Evolutionary conservation across 2,329 filamentous ascomycete genomes (phyloP).

Genomic region (Xenosphaeropsis pyriputrescens): DNA sequence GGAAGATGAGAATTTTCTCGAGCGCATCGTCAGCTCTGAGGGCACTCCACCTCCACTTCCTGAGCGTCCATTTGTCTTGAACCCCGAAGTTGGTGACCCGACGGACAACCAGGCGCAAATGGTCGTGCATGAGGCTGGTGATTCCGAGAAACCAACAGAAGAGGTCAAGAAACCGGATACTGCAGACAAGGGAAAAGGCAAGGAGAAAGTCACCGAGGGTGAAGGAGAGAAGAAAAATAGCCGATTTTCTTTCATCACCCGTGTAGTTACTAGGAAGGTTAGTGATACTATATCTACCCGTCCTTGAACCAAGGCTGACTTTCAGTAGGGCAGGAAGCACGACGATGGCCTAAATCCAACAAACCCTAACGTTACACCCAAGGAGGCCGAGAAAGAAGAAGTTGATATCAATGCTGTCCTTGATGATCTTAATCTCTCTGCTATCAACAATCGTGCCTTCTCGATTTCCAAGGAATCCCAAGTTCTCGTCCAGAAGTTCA

Average conservation of each 20-base stretch:
- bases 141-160: constrained; percentile 14
- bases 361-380: constrained; percentile 19
- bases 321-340: constrained; percentile 21
- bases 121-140: constrained; percentile 32
- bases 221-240: constrained; percentile 18
- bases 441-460: constrained; percentile 75
- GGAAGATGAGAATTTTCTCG: constrained; percentile 44
- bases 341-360: constrained; percentile 19
- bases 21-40: constrained; percentile 33
- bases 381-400: constrained; percentile 36
- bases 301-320: neutral
- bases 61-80: constrained; percentile 7
- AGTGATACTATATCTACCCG: neutral
- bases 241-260: constrained; percentile 23
- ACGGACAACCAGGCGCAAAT: constrained; percentile 12
- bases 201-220: constrained; percentile 17
- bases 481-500: constrained; percentile 71
- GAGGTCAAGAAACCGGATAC: constrained; percentile 13
- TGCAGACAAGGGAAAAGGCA: constrained; percentile 16
- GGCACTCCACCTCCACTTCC: constrained; percentile 38
- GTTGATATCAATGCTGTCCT: constrained; percentile 67
- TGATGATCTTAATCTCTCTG: constrained; percentile 69
- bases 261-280: constrained; percentile 13
- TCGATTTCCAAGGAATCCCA: constrained; percentile 73
- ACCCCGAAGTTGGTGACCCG: constrained; percentile 10